Conservation (phyloP, 306 rosid genomes). For the Canavalia gladiata region DNA sequence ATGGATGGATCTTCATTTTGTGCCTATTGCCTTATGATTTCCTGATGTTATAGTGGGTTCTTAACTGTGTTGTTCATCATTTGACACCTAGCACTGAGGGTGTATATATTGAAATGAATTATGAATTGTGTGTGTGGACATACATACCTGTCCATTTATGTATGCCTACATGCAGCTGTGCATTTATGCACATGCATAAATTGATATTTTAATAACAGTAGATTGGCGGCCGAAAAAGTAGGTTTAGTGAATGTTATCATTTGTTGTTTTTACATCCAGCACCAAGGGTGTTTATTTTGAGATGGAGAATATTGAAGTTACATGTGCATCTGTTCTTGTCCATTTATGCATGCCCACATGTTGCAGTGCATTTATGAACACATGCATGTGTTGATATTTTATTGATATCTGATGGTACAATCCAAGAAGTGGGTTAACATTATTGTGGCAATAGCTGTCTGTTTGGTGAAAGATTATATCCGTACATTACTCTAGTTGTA, state of each 20-base stretch:
- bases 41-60: slow-evolving; percentile 13
- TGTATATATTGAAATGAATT: slow-evolving; percentile 9
- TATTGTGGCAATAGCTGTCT: slow-evolving; percentile 32
- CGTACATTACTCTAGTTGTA: slow-evolving; percentile 14
- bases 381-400: slow-evolving; percentile 32
- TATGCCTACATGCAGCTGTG: slow-evolving; percentile 7
- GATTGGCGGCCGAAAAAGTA: neutral
- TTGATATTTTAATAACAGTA: slow-evolving; percentile 32
- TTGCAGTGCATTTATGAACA: slow-evolving; percentile 23
- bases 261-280: neutral
- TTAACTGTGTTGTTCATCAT: neutral
- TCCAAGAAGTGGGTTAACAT: slow-evolving; percentile 26
- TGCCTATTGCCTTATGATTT: neutral
- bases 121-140: slow-evolving; percentile 15
- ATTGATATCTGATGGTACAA: slow-evolving; percentile 24
- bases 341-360: slow-evolving; percentile 31
- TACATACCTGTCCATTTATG: slow-evolving; percentile 14
- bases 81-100: neutral
- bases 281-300: slow-evolving; percentile 17
- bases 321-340: slow-evolving; percentile 29
- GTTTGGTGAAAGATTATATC: slow-evolving; percentile 11
- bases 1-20: slow-evolving; percentile 20
- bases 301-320: slow-evolving; percentile 15
- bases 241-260: neutral
- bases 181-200: slow-evolving; percentile 9